phyloP scores from a whole-genome alignment of 192 early-diverging fungal species.

The Phlyctochytrium planicorne region DNA sequence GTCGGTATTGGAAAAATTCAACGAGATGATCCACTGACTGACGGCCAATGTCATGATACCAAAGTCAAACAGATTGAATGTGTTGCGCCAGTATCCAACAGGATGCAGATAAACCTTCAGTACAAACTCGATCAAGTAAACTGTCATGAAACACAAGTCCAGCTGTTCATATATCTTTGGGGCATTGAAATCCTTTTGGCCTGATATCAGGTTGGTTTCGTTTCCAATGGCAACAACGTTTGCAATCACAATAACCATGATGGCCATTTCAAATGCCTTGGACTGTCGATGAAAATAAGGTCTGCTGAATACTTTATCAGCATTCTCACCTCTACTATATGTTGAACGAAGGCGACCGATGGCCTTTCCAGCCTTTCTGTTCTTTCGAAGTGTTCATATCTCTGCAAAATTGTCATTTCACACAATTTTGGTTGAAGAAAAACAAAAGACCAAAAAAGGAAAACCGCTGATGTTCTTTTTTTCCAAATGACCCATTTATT shows the following conservation, averaged over 20 bases:
- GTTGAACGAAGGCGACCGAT: no score
- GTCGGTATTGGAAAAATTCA: not conserved
- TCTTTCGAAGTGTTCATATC: no score
- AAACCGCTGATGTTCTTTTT: no score
- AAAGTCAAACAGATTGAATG: conserved; percentile 22
- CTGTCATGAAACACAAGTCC: conserved; percentile 15
- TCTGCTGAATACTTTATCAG: no score
- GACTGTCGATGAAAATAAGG: no score
- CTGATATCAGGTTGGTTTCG: conserved; percentile 4
- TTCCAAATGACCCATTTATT: no score
- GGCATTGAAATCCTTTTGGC: not conserved
- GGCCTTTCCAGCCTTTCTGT: no score
- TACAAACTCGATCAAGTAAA: conserved; percentile 17
- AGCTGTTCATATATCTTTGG: conserved; percentile 8
- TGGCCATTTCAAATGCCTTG: conserved; percentile 5
- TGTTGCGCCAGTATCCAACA: conserved; percentile 9
- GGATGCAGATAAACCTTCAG: conserved; percentile 10
- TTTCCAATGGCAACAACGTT: conserved; percentile 13
- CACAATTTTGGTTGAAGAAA: no score
- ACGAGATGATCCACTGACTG: not conserved
- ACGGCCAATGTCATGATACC: conserved; percentile 9
- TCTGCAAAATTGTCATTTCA: no score
- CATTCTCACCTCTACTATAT: no score
- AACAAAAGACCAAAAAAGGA: no score
- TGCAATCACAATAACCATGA: conserved; percentile 10